Conservation (phyloP, 441 rosid species). For the Rhodomyrtus psidioides region DNA sequence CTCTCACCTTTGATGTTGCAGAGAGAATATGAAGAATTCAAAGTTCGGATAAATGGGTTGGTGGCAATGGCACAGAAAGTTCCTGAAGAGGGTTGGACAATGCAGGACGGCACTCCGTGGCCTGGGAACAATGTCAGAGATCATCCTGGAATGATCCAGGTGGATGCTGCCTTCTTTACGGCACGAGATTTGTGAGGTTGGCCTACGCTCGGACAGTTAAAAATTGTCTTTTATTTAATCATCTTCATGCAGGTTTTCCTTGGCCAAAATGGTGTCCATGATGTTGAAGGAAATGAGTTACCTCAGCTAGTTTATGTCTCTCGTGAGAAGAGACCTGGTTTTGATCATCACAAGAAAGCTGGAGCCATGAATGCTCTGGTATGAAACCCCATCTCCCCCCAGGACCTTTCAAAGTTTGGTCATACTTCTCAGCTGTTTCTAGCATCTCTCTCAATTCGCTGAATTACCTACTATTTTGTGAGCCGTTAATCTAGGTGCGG, state of each 20-base stretch:
- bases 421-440: neutral
- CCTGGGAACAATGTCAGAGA: constrained; percentile 90
- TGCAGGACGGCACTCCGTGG: constrained; percentile 99
- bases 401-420: neutral
- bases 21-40: constrained; percentile 97
- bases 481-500: constrained; percentile 48
- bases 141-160: constrained; percentile 99
- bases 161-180: constrained; percentile 11
- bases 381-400: constrained; percentile 6
- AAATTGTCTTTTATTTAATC: neutral
- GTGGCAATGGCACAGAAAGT: constrained; percentile 91
- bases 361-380: constrained; percentile 98
- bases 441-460: neutral
- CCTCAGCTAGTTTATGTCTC: constrained; percentile 89
- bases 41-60: constrained; percentile 72
- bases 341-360: constrained; percentile 94
- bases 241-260: constrained; percentile 56
- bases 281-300: constrained; percentile 77
- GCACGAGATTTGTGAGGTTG: neutral
- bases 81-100: constrained; percentile 99
- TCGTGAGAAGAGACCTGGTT: constrained; percentile 96
- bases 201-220: neutral
- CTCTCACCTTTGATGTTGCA: constrained; percentile 17
- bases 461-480: constrained; percentile 4
- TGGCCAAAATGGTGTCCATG: constrained; percentile 76